These are phyloP conservation scores for Scheffersomyces insectosa DNA, from an alignment of 1,139 yeast species.

Conservation along the genomic window DNA sequence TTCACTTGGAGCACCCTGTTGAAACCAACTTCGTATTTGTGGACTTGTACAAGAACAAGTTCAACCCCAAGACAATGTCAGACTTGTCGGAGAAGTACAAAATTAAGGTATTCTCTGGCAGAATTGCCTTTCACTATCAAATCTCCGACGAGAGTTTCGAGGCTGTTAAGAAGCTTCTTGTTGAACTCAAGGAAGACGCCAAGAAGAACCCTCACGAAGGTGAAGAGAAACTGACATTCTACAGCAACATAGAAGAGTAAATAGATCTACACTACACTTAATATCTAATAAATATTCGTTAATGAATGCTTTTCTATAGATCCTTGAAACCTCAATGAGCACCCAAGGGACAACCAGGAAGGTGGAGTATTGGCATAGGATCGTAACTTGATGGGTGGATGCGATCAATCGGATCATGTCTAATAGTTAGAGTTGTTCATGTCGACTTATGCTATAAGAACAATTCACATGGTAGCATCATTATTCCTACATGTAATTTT, in stretches of 20 bases:
- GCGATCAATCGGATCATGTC: too few relatives aligned
- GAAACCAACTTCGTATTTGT: slow-evolving; percentile 86
- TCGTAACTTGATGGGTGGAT: too few relatives aligned
- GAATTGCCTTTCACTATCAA: slow-evolving; percentile 45
- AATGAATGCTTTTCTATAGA: slow-evolving; percentile 2
- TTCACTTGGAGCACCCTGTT: slow-evolving; percentile 70
- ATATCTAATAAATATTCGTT: neutral
- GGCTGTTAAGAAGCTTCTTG: slow-evolving; percentile 27
- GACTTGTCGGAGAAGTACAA: slow-evolving; percentile 56
- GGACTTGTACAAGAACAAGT: slow-evolving; percentile 58
- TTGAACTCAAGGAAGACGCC: slow-evolving; percentile 32
- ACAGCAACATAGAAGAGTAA: slow-evolving; percentile 7
- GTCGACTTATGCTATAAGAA: too few relatives aligned
- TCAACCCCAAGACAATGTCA: slow-evolving; percentile 58
- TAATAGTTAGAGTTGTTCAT: too few relatives aligned
- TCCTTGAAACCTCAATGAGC: neutral
- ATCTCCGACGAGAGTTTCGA: slow-evolving; percentile 33
- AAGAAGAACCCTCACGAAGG: slow-evolving; percentile 25
- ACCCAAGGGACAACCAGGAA: neutral
- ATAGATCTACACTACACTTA: neutral
- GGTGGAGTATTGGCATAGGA: too few relatives aligned
- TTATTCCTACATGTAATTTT: too few relatives aligned
- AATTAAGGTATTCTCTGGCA: slow-evolving; percentile 29
- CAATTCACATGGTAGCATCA: too few relatives aligned
- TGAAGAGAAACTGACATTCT: slow-evolving; percentile 5